Evolutionary conservation across 768 basidiomycete species (phyloP).

Genomic region (Tricholoma matsutake): DNA sequence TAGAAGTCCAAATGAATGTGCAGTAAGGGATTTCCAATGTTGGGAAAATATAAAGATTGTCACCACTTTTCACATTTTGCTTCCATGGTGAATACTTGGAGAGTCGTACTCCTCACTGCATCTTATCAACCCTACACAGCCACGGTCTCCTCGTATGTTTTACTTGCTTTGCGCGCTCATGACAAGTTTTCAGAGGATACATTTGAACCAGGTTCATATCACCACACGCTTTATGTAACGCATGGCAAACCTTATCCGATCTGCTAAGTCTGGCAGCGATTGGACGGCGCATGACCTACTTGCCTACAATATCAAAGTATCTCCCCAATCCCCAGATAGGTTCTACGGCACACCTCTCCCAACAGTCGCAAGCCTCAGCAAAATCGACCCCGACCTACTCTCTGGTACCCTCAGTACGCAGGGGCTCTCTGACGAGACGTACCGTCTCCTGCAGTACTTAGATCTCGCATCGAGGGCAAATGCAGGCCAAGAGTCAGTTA

Average conservation of each 20-base stretch:
- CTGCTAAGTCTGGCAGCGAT: background rate
- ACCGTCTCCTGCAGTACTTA: slow-evolving; percentile 14
- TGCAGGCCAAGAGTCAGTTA: slow-evolving; percentile 1
- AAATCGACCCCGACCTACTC: background rate
- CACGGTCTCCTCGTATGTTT: no score
- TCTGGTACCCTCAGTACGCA: background rate
- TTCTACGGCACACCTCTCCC: background rate
- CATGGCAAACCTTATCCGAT: background rate
- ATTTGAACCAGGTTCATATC: no score
- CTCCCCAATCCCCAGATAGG: background rate
- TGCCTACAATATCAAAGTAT: slow-evolving; percentile 4
- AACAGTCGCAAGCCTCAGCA: background rate
- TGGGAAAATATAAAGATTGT: no score
- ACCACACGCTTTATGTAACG: no score
- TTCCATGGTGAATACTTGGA: no score
- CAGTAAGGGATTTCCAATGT: no score
- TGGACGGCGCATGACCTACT: slow-evolving; percentile 6
- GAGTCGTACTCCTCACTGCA: no score
- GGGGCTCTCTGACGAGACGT: slow-evolving; percentile 13
- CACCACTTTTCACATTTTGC: no score
- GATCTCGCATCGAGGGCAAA: slow-evolving; percentile 12
- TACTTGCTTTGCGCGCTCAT: no score
- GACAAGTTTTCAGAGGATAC: no score
- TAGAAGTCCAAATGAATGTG: no score
- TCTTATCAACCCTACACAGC: no score